Evolutionary conservation across 441 rosid species (phyloP), one percentile per base, ranked within the genome.

Genomic region (Bruguiera hainesii): DNA sequence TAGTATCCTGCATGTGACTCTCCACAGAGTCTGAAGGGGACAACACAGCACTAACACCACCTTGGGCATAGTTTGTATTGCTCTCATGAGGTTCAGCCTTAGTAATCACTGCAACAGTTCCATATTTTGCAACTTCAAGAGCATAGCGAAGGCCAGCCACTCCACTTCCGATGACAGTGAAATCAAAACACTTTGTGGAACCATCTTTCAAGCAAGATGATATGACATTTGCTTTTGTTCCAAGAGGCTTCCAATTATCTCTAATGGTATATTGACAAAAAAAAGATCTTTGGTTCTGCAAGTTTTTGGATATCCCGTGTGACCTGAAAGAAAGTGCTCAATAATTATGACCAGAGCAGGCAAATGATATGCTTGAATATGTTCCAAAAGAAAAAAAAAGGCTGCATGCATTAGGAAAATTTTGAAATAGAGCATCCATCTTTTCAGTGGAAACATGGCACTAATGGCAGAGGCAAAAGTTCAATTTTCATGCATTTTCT

Each of bases 11-110:
- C 94, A 94, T 82, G 81, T 94, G 99, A 78, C 91, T 91, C 84
- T 94, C 99, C 8, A 94, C 98, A 53, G 99, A 94, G 79, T 94
- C 99, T 60, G 80, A 75, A 69, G 97, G 96, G 63, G 97, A 94
- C 71, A 94, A 71, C 31, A 91, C 99, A 0, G 99, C 99, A 75
- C 98, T 94, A 70, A 91, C 96, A 60, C 99, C 99, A 29, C 98
- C 99, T 82, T 91, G 99, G 56, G 98, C 98, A 81, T 94, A 94
- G 81, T 86, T 91, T 64, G 99, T 94, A 82, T 88, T 91, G 81
- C 98, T 83, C 79, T 91, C 98, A 70, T 91, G 94, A 76, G 97
- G 98, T 82, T 94, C 98, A 9, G 92, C 99, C 82, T 94, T 94
- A 13, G 98, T 94, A 56, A 91, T 88, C 61, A 94, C 87, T 0